Percentiles rank a stretch among this genome's conserved stretches.
phyloP scores from a whole-genome alignment of 441 rosid species.

The Euphorbia corollata region DNA sequence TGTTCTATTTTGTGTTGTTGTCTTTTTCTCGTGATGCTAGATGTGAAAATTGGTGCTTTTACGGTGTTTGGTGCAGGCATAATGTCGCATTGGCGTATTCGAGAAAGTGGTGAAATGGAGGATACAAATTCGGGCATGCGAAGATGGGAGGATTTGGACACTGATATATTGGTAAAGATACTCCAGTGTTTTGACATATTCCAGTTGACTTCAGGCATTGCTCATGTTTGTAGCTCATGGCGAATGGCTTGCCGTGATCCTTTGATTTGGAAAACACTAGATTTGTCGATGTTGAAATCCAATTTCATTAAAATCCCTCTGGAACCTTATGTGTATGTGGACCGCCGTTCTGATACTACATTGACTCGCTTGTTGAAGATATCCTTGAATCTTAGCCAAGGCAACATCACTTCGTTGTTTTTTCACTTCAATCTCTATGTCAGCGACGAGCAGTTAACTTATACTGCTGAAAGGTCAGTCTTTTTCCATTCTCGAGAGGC shows the following conservation, averaged over 20 bases:
- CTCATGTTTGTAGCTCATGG: slow-evolving; percentile 74
- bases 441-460: slow-evolving; percentile 66
- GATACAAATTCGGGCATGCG: slow-evolving; percentile 29
- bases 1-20: too few relatives aligned
- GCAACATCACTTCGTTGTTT: slow-evolving; percentile 47
- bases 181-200: slow-evolving; percentile 49
- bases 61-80: slow-evolving; percentile 19
- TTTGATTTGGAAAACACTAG: slow-evolving; percentile 68
- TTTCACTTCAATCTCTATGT: slow-evolving; percentile 60
- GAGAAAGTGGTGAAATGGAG: slow-evolving; percentile 35
- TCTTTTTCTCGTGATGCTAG: not conserved
- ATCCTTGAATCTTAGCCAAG: slow-evolving; percentile 61
- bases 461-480: slow-evolving; percentile 66
- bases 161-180: slow-evolving; percentile 57
- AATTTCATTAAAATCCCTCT: slow-evolving; percentile 61
- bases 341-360: slow-evolving; percentile 42
- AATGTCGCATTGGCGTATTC: slow-evolving; percentile 21
- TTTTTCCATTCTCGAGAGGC: too few relatives aligned
- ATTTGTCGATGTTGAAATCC: slow-evolving; percentile 58
- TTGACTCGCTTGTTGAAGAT: slow-evolving; percentile 52
- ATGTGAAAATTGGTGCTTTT: not conserved
- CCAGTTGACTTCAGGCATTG: slow-evolving; percentile 55
- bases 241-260: slow-evolving; percentile 74
- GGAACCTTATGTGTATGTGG: slow-evolving; percentile 71
- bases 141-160: slow-evolving; percentile 81